Evolutionary conservation across 768 basidiomycete genomes (phyloP).

Genomic region (Russula brevipes): DNA sequence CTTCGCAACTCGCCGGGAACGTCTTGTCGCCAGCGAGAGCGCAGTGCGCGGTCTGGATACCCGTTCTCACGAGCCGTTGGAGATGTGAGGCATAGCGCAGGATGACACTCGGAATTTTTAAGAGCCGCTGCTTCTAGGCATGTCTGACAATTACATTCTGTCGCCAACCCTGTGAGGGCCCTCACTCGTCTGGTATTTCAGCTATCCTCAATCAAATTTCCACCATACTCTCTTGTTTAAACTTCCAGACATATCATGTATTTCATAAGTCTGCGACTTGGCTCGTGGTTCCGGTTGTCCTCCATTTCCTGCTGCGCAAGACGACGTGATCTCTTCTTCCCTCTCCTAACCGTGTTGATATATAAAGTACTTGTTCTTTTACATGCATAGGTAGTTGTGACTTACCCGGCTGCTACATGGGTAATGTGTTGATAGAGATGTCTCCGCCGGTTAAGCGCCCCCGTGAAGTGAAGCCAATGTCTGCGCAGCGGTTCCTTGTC

Average conservation of each 20-base stretch:
- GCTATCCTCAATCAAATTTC: slow-evolving; percentile 12
- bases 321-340: slow-evolving; percentile 18
- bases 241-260: slow-evolving; percentile 22
- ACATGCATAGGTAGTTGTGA: slow-evolving; percentile 24
- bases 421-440: slow-evolving; percentile 23
- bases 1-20: slow-evolving; percentile 54
- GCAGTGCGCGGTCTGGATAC: slow-evolving; percentile 64
- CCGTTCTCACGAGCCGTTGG: slow-evolving; percentile 80
- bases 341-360: slow-evolving; percentile 14
- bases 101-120: background rate
- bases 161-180: slow-evolving; percentile 1
- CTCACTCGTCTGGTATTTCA: slow-evolving; percentile 11
- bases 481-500: no score
- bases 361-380: slow-evolving; percentile 19
- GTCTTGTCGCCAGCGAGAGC: slow-evolving; percentile 45
- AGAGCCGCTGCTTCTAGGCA: slow-evolving; percentile 1
- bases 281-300: slow-evolving; percentile 19
- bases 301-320: slow-evolving; percentile 29
- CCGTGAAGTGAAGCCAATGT: no score
- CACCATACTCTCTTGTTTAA: slow-evolving; percentile 17
- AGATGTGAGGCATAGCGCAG: slow-evolving; percentile 32
- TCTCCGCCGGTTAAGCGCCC: background rate
- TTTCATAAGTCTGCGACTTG: slow-evolving; percentile 23
- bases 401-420: slow-evolving; percentile 23
- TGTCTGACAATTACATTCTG: slow-evolving; percentile 4